These are phyloP conservation scores for Arthroderma sp. DNA, from an alignment of 2,329 filamentous ascomycete species.

Conservation along the genomic window DNA sequence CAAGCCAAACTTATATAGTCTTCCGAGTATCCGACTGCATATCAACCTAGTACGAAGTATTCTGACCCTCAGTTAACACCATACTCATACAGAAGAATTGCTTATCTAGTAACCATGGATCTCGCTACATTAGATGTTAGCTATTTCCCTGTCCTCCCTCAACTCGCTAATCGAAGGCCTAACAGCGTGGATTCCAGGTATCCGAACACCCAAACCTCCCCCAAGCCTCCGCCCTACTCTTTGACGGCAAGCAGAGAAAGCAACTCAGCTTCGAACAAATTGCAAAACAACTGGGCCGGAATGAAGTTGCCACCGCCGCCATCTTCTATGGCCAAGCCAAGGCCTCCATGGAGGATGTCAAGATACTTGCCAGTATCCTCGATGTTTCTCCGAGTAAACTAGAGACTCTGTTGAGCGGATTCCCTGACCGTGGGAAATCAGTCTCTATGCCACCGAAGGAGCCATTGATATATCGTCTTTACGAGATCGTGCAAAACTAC, in stretches of 20 bases:
- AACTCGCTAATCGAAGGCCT: not conserved
- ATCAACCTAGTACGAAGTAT: too few relatives aligned
- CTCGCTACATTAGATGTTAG: not conserved
- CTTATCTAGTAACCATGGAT: not conserved
- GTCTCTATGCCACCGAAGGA: conserved; percentile 76
- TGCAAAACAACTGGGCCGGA: conserved; percentile 56
- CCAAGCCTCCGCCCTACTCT: conserved; percentile 56
- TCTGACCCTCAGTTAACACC: too few relatives aligned
- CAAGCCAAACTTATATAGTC: too few relatives aligned
- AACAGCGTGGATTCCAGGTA: conserved; percentile 32
- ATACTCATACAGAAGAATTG: not conserved
- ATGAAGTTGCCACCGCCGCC: conserved; percentile 73
- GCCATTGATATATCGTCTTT: conserved; percentile 78
- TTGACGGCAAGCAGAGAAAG: conserved; percentile 64
- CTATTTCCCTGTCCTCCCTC: not conserved
- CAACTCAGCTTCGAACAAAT: conserved; percentile 69
- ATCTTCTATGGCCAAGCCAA: conserved; percentile 82
- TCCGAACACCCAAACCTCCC: conserved; percentile 58
- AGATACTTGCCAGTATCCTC: conserved; percentile 53
- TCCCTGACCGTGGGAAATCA: conserved; percentile 66
- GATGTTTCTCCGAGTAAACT: conserved; percentile 46
- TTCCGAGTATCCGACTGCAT: too few relatives aligned
- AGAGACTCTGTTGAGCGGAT: conserved; percentile 51
- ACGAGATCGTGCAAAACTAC: conserved; percentile 94
- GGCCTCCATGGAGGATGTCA: conserved; percentile 55